phyloP scores from a whole-genome alignment of 495 filamentous ascomycete species.

The Hypoxylon lienhwacheense region DNA sequence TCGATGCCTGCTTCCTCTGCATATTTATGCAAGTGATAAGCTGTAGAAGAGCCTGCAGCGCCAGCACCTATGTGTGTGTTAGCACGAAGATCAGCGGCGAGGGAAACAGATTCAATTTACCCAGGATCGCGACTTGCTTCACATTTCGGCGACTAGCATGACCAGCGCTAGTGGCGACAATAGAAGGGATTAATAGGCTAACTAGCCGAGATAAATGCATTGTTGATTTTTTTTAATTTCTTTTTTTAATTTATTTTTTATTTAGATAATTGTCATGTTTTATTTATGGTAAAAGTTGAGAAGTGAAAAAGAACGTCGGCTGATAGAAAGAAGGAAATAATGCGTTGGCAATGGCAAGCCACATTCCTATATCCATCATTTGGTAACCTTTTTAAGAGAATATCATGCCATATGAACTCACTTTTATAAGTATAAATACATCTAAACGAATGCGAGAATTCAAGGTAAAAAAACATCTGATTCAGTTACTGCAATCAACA shows the following conservation, averaged over 20 bases:
- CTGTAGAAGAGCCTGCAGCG: constrained; percentile 82
- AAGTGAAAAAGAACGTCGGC: constrained; percentile 3
- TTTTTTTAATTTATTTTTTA: too few species aligned
- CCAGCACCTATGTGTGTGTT: constrained; percentile 69
- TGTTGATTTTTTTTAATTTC: constrained; percentile 6
- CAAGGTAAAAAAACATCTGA: too few species aligned
- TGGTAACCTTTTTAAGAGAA: too few species aligned
- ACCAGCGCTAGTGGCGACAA: neutral
- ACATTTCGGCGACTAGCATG: constrained; percentile 5
- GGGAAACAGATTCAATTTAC: constrained; percentile 42
- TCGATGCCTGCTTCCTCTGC: constrained; percentile 54
- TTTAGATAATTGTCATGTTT: constrained; percentile 13
- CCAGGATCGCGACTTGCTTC: constrained; percentile 51
- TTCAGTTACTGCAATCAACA: too few species aligned
- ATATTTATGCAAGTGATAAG: constrained; percentile 76
- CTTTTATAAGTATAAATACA: too few species aligned
- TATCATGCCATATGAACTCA: too few species aligned
- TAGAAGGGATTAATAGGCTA: neutral
- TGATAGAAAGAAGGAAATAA: constrained; percentile 2
- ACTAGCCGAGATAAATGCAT: constrained; percentile 14
- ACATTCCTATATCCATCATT: too few species aligned
- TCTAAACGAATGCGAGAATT: too few species aligned
- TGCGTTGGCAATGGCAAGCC: neutral
- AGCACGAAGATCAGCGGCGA: too few species aligned
- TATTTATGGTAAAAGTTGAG: too few species aligned